Evolutionary conservation across 305 asterid genomes (phyloP).

Genomic region (Coffea humblotiana): DNA sequence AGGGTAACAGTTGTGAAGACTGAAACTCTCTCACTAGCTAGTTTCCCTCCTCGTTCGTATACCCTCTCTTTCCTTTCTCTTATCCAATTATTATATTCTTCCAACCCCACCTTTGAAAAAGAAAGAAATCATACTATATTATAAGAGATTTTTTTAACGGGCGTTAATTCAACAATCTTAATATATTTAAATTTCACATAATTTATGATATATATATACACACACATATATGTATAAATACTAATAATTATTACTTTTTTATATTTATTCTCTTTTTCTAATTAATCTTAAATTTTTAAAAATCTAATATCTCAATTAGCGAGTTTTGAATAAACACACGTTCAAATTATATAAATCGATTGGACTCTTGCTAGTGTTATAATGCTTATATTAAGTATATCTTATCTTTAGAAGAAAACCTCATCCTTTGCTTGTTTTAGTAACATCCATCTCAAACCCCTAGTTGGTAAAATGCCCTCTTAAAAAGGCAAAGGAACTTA

Average conservation of each 20-base stretch:
- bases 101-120: conserved; percentile 38
- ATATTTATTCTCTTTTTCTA: too few relatives aligned
- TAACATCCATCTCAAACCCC: conserved; percentile 26
- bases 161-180: too few relatives aligned
- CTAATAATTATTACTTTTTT: too few relatives aligned
- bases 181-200: too few relatives aligned
- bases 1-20: neutral
- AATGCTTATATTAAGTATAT: neutral
- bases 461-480: conserved; percentile 20
- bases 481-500: conserved; percentile 17
- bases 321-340: too few relatives aligned
- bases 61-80: conserved; percentile 5
- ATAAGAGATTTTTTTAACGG: too few relatives aligned
- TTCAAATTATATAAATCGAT: too few relatives aligned
- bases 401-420: conserved; percentile 21
- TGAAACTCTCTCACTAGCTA: neutral
- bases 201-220: too few relatives aligned
- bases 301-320: too few relatives aligned
- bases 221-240: too few relatives aligned
- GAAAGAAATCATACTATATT: conserved; percentile 15
- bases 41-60: conserved; percentile 20
- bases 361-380: too few relatives aligned
- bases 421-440: conserved; percentile 47
- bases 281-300: too few relatives aligned
- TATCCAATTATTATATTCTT: conserved; percentile 10